Evolutionary conservation across 1,284 basidiomycete genomes (phyloP).

Genomic region (Schizophyllum commune): DNA sequence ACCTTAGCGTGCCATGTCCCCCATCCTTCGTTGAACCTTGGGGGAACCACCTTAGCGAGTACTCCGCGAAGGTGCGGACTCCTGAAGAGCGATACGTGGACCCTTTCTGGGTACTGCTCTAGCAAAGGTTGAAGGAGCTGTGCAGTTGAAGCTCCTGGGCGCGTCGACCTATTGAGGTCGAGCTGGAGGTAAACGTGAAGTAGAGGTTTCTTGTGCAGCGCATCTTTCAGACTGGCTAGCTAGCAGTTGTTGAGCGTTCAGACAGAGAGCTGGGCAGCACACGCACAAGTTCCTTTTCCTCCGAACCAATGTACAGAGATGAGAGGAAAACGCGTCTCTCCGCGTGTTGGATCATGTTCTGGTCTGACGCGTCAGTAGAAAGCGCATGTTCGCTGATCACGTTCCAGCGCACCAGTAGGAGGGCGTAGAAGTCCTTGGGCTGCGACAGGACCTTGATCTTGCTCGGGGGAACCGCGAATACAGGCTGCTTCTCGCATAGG

Average conservation of each 20-base stretch:
- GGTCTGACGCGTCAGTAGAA: conserved; percentile 4
- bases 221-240: conserved; percentile 59
- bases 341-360: conserved; percentile 74
- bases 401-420: conserved; percentile 26
- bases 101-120: conserved; percentile 63
- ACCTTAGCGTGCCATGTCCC: conserved; percentile 98
- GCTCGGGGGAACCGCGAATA: conserved; percentile 28
- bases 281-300: conserved; percentile 52
- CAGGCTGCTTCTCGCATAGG: conserved; percentile 31
- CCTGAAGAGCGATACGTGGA: conserved; percentile 75
- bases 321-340: conserved; percentile 78
- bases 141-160: conserved; percentile 70
- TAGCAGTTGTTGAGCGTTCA: conserved; percentile 23
- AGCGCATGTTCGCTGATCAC: not conserved
- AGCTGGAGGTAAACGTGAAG: conserved; percentile 74
- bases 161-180: conserved; percentile 89
- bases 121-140: conserved; percentile 70
- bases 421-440: conserved; percentile 32
- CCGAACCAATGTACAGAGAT: conserved; percentile 74
- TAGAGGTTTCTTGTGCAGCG: conserved; percentile 51
- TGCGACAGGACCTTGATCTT: conserved; percentile 29
- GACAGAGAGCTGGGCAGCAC: not conserved
- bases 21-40: conserved; percentile 96
- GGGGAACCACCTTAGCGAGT: conserved; percentile 75
- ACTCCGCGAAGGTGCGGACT: conserved; percentile 79